Evolutionary conservation across 768 basidiomycete species (phyloP), one percentile per base, ranked within the genome.

Genomic region (Leccinum pellstonianum): DNA sequence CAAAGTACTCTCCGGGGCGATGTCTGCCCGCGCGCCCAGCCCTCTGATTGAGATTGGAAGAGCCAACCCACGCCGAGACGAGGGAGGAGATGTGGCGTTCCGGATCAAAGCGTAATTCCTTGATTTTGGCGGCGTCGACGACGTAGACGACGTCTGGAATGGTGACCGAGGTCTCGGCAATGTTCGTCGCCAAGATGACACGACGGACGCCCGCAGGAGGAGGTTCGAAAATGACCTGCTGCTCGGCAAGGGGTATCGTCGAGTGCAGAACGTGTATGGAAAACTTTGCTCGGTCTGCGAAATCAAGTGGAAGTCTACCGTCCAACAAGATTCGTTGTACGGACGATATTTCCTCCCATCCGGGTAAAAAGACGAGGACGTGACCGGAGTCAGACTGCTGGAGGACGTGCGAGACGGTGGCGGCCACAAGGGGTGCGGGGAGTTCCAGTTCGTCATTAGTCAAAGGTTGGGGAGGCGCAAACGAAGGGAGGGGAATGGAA

Each of bases 121-220:
- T 97, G 68, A 94, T 81, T 66, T 88, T 87, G 17, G 84, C 95
- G 0, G 90, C 83, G 68, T 98, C 96, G 48, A 98, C 86, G 31
- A 98, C 95, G 66, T 92, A 95, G 10, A 96, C 92, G 25, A 97
- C 92, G 64, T 96, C 92, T 1, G 94, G 94, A 64, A 98, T 96
- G 4, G 95, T 98, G 65, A 97, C 81, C 4, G 93, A 95, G 3
- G 95, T 95, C 75, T 98, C 95, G 12, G 95, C 95, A 49, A 97
- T 94, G 71, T 97, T 97, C 41, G 95, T 98, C 5, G 95, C 85
- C 52, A 98, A 80, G 64, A 98, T 96, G 68, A 98, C 81, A 25
- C 95, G 86, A 57, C 95, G 87, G 19, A 93, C 80, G 10, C 93
- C 93, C 3, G 70, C 61, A 0, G 86, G 81, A 7, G 94, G 89